Evolutionary conservation across 176 grass and related monocot genomes (phyloP).

Genomic region (Rhynchospora tenuis): DNA sequence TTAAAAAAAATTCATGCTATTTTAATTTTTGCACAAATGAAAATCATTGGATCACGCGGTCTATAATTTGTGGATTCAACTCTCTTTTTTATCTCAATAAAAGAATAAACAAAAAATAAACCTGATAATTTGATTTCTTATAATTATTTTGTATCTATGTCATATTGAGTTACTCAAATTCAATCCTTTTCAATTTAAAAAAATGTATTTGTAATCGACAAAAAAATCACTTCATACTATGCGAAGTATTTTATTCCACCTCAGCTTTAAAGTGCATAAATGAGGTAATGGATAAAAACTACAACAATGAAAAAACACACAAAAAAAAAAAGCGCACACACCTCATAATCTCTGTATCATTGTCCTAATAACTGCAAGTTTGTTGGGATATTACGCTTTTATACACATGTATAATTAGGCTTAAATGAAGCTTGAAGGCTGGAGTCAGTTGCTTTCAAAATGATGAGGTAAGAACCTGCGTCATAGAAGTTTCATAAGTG

Average conservation of each 20-base stretch:
- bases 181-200: too few relatives aligned
- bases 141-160: too few relatives aligned
- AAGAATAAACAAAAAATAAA: too few relatives aligned
- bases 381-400: not conserved
- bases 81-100: too few relatives aligned
- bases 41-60: too few relatives aligned
- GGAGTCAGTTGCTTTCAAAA: not conserved
- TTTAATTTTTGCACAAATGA: too few relatives aligned
- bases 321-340: not conserved
- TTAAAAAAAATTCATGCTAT: too few relatives aligned
- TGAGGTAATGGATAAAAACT: not conserved
- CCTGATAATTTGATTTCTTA: too few relatives aligned
- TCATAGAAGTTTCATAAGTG: not conserved
- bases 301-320: not conserved
- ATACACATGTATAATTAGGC: not conserved
- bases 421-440: not conserved
- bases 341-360: not conserved
- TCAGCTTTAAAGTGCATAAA: not conserved
- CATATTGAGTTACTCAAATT: too few relatives aligned
- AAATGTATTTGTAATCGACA: too few relatives aligned
- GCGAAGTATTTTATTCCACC: not conserved
- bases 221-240: not conserved
- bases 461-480: conserved; percentile 5
- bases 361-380: not conserved
- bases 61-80: too few relatives aligned